Evolutionary conservation across 768 basidiomycete genomes (phyloP).

Genomic region (Tulasnella sp.): DNA sequence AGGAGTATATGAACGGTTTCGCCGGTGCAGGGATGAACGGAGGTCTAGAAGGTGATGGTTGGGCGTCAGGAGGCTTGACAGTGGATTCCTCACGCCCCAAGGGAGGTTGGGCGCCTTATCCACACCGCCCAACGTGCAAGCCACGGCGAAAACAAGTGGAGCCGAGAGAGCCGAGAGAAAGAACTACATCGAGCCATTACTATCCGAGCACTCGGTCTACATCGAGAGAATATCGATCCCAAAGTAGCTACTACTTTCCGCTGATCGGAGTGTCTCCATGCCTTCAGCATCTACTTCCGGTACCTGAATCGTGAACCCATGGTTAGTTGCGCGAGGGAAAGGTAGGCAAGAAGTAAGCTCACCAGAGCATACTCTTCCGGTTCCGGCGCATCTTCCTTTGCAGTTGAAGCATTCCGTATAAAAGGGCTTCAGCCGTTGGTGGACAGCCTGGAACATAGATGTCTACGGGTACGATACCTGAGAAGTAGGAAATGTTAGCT

Average conservation of each 20-base stretch:
- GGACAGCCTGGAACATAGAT: constrained; percentile 98
- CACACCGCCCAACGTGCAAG: neutral
- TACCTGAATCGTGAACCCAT: constrained; percentile 27
- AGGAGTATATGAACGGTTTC: neutral
- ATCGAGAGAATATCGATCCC: neutral
- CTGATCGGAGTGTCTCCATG: neutral
- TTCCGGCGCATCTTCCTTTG: constrained; percentile 94
- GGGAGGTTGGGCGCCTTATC: neutral
- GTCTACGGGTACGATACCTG: constrained; percentile 97
- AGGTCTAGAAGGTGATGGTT: neutral
- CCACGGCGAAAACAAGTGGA: constrained; percentile 7
- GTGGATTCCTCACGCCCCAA: constrained; percentile 11
- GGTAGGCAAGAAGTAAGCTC: constrained; percentile 31
- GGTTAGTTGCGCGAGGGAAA: neutral
- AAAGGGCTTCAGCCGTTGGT: constrained; percentile 92
- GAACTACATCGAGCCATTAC: constrained; percentile 12
- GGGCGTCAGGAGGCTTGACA: neutral
- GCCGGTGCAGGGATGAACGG: neutral
- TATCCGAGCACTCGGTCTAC: constrained; percentile 5
- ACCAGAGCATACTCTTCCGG: constrained; percentile 89
- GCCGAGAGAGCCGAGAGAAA: neutral
- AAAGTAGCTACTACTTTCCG: neutral
- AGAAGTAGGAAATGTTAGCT: neutral
- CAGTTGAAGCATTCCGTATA: constrained; percentile 95
- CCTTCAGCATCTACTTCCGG: constrained; percentile 30